Conservation (phyloP, 2,329 filamentous ascomycete genomes). For the Aspergillus candidus region DNA sequence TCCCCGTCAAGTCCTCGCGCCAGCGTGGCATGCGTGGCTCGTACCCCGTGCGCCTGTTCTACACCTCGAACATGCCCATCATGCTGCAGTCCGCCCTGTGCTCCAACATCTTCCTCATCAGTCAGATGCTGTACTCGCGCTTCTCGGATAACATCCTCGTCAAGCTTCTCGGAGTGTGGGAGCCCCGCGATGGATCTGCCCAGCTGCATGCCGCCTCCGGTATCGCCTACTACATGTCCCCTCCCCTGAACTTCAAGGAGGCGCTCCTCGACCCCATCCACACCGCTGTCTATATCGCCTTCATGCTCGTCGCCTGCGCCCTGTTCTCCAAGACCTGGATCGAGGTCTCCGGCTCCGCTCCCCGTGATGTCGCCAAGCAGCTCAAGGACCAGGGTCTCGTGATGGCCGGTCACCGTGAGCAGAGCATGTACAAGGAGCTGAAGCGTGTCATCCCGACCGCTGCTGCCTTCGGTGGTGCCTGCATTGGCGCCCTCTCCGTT, state of each 20-base stretch:
- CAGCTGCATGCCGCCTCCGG: conserved; percentile 92
- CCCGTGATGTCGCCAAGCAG: conserved; percentile 97
- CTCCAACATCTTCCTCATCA: conserved; percentile 98
- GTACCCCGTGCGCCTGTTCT: conserved; percentile 98
- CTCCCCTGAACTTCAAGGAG: conserved; percentile 94
- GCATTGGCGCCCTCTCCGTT: conserved; percentile 95
- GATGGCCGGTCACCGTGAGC: conserved; percentile 98
- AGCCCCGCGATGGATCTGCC: conserved; percentile 86
- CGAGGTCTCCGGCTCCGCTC: conserved; percentile 95
- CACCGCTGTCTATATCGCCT: conserved; percentile 88
- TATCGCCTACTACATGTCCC: conserved; percentile 99
- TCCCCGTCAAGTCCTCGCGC: conserved; percentile 98
- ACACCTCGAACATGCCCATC: conserved; percentile 99
- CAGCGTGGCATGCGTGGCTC: conserved; percentile 98
- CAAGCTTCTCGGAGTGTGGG: conserved; percentile 96
- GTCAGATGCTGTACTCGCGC: conserved; percentile 98
- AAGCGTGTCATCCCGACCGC: conserved; percentile 99
- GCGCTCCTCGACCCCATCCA: conserved; percentile 95
- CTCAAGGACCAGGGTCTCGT: conserved; percentile 99
- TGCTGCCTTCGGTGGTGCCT: conserved; percentile 95
- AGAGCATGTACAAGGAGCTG: conserved; percentile 99
- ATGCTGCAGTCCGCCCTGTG: conserved; percentile 99
- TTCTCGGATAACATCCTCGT: conserved; percentile 99
- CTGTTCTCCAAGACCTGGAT: conserved; percentile 99
- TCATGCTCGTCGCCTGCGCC: conserved; percentile 96